Evolutionary conservation across 2,329 filamentous ascomycete species (phyloP), one percentile per base, ranked within the genome.

Genomic region (Orbilia blumenaviensis): DNA sequence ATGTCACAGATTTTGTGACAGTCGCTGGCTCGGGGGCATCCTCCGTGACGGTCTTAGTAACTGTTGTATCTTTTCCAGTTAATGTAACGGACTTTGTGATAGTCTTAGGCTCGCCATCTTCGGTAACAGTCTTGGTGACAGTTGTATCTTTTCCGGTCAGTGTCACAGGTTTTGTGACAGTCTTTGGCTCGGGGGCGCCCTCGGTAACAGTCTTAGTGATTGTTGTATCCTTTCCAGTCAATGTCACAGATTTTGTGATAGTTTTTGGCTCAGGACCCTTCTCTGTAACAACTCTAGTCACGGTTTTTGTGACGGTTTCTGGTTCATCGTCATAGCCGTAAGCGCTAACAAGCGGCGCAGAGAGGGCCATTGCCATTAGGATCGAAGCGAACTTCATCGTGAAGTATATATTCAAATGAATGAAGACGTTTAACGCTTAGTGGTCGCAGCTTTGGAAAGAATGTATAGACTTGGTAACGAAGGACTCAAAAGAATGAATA

Each of bases 331-430:
- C 46, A 9, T 54, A 27, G 27, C 52, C 52, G 25, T 56, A 56
- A 12, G 52, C 52, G 4, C 4, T 10, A 21, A 32, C 52, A 34
- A 36, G 16, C 8, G 34, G 27, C 16, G 48, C 48, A 9, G 25
- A 14, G 27, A 56, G 52, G 8, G 52, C 52, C 5, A 54, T 12
- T 25, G 52, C 52, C 14, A 56, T 16, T 16, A 56, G 7, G 18
- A 56, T 21, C 38, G 29, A 29, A n/a, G 52, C 25, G 32, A 56
- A 56, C 52, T 56, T 56, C 52, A 56, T 56, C 38, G 29, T 56
- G 52, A 38, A 38, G 52, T 1, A 18, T 23, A 2, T 25, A 3
- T 54, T 54, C 16, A 38, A 54, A 56, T 9, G 52, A 56, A 10
- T 56, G 29, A 38, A 23, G 52, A 25, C 32, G 18, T 16, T 18